Base-by-base conservation (phyloP, 2,329 filamentous ascomycete species). In the Lachnellula cervina region DNA sequence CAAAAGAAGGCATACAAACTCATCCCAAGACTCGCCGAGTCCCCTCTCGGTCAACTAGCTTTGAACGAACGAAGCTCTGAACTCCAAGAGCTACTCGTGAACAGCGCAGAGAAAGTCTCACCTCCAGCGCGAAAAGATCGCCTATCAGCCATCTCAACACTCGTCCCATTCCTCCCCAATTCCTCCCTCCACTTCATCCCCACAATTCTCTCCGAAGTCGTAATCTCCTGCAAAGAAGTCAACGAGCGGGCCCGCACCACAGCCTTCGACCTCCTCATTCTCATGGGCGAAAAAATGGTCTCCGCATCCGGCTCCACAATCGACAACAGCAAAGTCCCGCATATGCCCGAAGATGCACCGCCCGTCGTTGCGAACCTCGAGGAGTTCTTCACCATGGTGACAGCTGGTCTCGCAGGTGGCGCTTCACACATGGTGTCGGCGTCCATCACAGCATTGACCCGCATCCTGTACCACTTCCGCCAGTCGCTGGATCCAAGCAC, bases 1-100 rank as follows among this genome's bases (percentile, higher is more conserved):
- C 93, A 97, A 72, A 99, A 99, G 82, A 99, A 99, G 75, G 93
- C 94, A 0, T 99, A 99, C 78, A 97, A 97, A 77, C 82, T 99
- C 51, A 95, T 99, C 50, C 93, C 94, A 3, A 87, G 94, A 53
- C 81, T 99, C 42, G 87, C 89, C 1, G 87, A 89, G 61, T 96
- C 92, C 1, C 83, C 89, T 35, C 82, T 80, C 49, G 94, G 94
- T 46, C 83, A 82, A 63, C 74, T 77, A n/a, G 92, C 93, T 3
- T 80, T 99, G 2, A 73, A 80, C 60, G 86, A 92, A 67, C 84
- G 92, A 52, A 90, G 83, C 63, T 72, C 73, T 0, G 91, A 97
- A 67, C 77, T 99, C 19, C 93, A 97, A 72, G 73, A 82, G n/a
- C 78, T 99, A 49, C 77, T 99, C 38, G 73, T 97, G 28, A 77